A percentile compares a stretch with the other conserved stretches of the same genome.
These are phyloP conservation scores for Cyphellophora attinorum DNA, from an alignment of 2,329 filamentous ascomycete species.

Conservation along the genomic window DNA sequence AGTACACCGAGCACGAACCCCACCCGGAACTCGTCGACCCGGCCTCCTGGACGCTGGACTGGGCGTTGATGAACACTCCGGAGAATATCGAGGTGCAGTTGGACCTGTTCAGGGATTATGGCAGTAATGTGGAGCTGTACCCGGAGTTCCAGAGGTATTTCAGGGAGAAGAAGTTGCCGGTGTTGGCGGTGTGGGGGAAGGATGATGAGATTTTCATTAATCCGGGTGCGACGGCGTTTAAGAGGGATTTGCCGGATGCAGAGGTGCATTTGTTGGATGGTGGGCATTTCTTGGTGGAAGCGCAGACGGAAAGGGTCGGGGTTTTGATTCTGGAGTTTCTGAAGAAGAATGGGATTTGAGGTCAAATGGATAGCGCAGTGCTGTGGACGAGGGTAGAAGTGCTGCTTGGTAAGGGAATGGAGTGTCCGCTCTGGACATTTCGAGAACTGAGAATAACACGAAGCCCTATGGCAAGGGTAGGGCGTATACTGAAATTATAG, in stretches of 20 bases:
- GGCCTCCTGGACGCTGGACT: constrained; percentile 39
- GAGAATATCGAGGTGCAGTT: constrained; percentile 46
- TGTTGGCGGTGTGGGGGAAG: constrained; percentile 51
- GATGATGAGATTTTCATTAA: constrained; percentile 39
- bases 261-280: constrained; percentile 44
- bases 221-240: constrained; percentile 45
- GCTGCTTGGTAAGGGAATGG: no score
- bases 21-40: constrained; percentile 16
- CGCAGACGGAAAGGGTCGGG: constrained; percentile 27
- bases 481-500: no score
- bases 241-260: constrained; percentile 37
- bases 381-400: no score
- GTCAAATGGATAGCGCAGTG: no score
- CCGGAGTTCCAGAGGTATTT: constrained; percentile 48
- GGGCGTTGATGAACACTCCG: constrained; percentile 39
- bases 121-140: constrained; percentile 45
- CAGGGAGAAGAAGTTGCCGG: constrained; percentile 38
- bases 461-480: no score
- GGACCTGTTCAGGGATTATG: constrained; percentile 49
- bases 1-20: constrained; percentile 21
- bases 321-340: constrained; percentile 28
- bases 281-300: constrained; percentile 47
- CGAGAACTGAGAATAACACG: no score
- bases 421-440: no score
- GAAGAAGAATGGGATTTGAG: constrained; percentile 7